phyloP scores from a whole-genome alignment of 306 rosid genomes.

The Quercus suber region DNA sequence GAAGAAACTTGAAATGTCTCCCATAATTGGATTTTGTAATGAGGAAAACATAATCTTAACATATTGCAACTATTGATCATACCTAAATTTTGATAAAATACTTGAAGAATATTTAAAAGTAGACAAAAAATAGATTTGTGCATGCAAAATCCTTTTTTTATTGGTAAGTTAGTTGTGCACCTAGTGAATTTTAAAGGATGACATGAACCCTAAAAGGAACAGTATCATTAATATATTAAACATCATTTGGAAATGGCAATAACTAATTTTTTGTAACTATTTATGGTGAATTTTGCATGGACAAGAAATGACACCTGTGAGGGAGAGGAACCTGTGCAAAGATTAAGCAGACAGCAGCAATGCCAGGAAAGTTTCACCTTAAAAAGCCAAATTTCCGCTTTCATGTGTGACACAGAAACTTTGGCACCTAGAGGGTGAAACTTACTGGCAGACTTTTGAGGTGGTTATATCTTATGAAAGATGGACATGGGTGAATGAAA shows the following conservation, averaged over 20 bases:
- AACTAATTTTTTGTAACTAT: no score
- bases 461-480: not conserved
- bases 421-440: not conserved
- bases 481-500: not conserved
- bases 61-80: not conserved
- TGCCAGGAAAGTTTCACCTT: not conserved
- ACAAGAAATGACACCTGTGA: no score
- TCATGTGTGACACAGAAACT: not conserved
- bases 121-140: not conserved
- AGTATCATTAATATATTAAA: no score
- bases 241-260: no score
- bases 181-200: no score
- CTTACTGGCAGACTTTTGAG: not conserved
- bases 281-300: no score
- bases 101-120: not conserved
- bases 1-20: constrained; percentile 12
- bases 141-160: not conserved
- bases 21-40: not conserved
- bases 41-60: not conserved
- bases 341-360: no score
- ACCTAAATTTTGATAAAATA: not conserved
- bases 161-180: no score
- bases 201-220: no score
- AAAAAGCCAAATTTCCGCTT: not conserved
- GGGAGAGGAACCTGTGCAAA: no score